phyloP scores from a whole-genome alignment of 305 asterid genomes.

The Petunia hybrid region DNA sequence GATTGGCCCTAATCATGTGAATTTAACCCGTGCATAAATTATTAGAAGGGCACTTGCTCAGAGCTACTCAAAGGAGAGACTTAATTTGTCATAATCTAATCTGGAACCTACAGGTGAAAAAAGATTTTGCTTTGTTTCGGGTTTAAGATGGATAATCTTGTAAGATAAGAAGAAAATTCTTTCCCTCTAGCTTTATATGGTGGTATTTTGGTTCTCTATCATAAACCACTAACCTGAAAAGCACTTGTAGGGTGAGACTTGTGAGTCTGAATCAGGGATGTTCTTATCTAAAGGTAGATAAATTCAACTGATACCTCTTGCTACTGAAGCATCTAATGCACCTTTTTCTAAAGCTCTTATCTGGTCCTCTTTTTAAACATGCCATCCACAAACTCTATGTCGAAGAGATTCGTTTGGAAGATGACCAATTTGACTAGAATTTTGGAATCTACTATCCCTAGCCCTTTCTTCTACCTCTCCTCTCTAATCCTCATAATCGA shows the following conservation, averaged over 20 bases:
- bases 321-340: too few relatives aligned
- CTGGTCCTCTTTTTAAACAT: too few relatives aligned
- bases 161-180: neutral
- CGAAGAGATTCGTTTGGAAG: too few relatives aligned
- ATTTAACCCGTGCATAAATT: constrained; percentile 65
- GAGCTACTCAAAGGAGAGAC: constrained; percentile 96
- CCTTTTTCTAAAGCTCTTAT: too few relatives aligned
- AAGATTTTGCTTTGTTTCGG: constrained; percentile 22
- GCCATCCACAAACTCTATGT: too few relatives aligned
- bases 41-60: constrained; percentile 92
- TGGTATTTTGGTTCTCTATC: constrained; percentile 39
- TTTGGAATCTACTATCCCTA: too few relatives aligned
- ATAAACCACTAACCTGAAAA: constrained; percentile 34
- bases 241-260: constrained; percentile 73
- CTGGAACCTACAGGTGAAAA: constrained; percentile 90
- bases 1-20: neutral
- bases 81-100: constrained; percentile 89
- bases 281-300: constrained; percentile 62
- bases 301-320: neutral
- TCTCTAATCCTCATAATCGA: too few relatives aligned
- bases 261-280: constrained; percentile 67
- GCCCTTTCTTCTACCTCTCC: too few relatives aligned
- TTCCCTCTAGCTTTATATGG: constrained; percentile 28
- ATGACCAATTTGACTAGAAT: too few relatives aligned
- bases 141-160: constrained; percentile 6